Evolutionary conservation across 192 early-diverging fungal genomes (phyloP).

Genomic region (Podila horticola): DNA sequence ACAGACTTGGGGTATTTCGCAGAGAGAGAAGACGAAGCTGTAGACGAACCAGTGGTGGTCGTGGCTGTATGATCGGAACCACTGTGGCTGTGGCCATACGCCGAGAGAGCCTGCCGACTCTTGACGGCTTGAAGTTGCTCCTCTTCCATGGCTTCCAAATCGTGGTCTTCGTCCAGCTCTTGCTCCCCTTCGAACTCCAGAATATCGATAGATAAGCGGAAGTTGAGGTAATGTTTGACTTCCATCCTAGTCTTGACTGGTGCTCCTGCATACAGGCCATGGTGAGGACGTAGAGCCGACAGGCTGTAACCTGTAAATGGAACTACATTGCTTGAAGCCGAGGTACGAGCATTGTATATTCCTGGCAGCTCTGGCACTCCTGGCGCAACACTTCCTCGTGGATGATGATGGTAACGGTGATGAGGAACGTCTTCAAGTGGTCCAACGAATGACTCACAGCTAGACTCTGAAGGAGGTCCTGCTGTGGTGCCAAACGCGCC

Average conservation of each 20-base stretch:
- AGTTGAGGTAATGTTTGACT: slow-evolving; percentile 38
- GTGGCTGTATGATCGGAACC: not conserved
- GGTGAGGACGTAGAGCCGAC: not conserved
- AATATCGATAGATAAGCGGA: slow-evolving; percentile 36
- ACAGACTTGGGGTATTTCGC: too few relatives aligned
- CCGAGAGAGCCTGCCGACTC: slow-evolving; percentile 19
- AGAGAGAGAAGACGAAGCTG: not conserved
- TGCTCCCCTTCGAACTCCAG: slow-evolving; percentile 36
- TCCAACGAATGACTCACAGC: too few relatives aligned
- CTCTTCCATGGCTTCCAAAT: slow-evolving; percentile 28
- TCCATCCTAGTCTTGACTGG: slow-evolving; percentile 24
- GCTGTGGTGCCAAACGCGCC: too few relatives aligned
- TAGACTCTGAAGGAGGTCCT: too few relatives aligned
- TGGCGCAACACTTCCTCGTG: not conserved
- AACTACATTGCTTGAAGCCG: not conserved
- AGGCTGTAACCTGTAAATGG: not conserved
- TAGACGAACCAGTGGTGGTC: not conserved
- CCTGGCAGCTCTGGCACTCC: not conserved
- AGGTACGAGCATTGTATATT: not conserved
- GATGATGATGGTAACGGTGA: not conserved
- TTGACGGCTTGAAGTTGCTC: slow-evolving; percentile 26
- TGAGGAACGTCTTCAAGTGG: not conserved
- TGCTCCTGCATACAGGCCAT: not conserved
- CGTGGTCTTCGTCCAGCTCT: slow-evolving; percentile 24
- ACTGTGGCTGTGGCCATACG: not conserved